A percentile compares a stretch with the other conserved stretches of the same genome.
Evolutionary conservation across 306 rosid genomes (phyloP).

Genomic region (Abrus precatorius): DNA sequence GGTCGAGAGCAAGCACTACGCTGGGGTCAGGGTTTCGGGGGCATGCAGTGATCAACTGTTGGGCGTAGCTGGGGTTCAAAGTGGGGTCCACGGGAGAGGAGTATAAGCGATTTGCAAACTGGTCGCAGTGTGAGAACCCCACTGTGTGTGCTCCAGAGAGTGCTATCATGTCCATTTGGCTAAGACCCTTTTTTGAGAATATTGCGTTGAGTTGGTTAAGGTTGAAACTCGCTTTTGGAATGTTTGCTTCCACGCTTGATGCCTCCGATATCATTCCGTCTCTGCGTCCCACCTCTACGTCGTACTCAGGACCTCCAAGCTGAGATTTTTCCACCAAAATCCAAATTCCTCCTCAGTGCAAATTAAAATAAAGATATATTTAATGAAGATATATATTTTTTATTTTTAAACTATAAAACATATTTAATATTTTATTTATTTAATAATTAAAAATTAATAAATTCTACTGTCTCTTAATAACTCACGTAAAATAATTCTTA

Average conservation of each 20-base stretch:
- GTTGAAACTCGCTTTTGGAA: constrained; percentile 65
- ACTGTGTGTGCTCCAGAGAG: constrained; percentile 90
- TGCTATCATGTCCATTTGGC: constrained; percentile 75
- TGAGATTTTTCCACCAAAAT: not conserved
- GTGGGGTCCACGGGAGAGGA: constrained; percentile 70
- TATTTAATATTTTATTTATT: too few relatives aligned
- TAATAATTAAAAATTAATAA: too few relatives aligned
- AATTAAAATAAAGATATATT: too few relatives aligned
- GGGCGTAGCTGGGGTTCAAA: constrained; percentile 59
- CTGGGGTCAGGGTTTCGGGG: constrained; percentile 58
- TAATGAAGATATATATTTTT: too few relatives aligned
- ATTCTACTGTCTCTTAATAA: too few relatives aligned
- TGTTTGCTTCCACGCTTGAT: constrained; percentile 62
- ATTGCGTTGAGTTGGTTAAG: constrained; percentile 63
- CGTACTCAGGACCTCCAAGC: constrained; percentile 82
- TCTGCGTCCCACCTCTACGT: constrained; percentile 78
- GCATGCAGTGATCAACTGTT: constrained; percentile 51
- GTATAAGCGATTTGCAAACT: constrained; percentile 65
- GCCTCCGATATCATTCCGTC: constrained; percentile 75
- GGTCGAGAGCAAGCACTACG: constrained; percentile 59
- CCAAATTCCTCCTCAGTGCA: too few relatives aligned
- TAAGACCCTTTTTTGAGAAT: constrained; percentile 59
- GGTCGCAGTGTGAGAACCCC: constrained; percentile 76
- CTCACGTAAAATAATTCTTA: too few relatives aligned
- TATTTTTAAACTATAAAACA: too few relatives aligned